These are phyloP conservation scores for Penicillium polonicum DNA, from an alignment of 2,329 filamentous ascomycete species.

Conservation along the genomic window DNA sequence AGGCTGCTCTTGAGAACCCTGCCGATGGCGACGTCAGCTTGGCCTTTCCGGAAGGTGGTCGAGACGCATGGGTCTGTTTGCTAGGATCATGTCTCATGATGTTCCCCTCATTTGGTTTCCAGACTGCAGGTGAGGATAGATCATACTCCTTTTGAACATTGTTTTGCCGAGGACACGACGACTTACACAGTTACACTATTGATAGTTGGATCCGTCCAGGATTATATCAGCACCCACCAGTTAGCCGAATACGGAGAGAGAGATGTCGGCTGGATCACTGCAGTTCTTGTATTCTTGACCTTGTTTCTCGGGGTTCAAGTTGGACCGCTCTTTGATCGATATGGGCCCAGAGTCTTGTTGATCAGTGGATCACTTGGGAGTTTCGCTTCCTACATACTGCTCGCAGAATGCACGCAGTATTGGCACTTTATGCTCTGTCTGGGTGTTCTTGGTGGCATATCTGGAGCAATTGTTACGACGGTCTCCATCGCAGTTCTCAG, in stretches of 20 bases:
- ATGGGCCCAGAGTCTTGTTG: conserved; percentile 46
- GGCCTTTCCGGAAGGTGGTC: conserved; percentile 33
- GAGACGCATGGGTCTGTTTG: conserved; percentile 37
- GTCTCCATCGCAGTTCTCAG: conserved; percentile 40
- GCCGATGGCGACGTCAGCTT: conserved; percentile 13
- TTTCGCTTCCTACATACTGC: conserved; percentile 45
- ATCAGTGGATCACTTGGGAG: conserved; percentile 40
- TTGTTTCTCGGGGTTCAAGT: conserved; percentile 50
- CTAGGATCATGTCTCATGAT: conserved; percentile 38
- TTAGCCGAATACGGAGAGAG: conserved; percentile 43
- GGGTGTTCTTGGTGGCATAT: conserved; percentile 36
- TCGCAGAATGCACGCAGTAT: conserved; percentile 49
- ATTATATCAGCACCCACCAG: conserved; percentile 49
- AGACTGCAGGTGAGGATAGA: conserved; percentile 34
- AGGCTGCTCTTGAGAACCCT: conserved; percentile 2
- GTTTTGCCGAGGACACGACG: background rate
- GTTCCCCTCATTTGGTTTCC: conserved; percentile 48
- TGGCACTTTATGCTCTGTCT: conserved; percentile 51
- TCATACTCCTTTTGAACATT: background rate
- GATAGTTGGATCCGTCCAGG: conserved; percentile 49
- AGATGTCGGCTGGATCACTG: conserved; percentile 53
- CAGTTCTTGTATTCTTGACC: conserved; percentile 47
- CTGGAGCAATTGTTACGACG: conserved; percentile 38
- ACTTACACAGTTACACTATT: background rate
- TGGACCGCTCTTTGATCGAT: conserved; percentile 51